Evolutionary conservation across 139 green algal genomes (phyloP).

Genomic region (Trebouxia sp.): DNA sequence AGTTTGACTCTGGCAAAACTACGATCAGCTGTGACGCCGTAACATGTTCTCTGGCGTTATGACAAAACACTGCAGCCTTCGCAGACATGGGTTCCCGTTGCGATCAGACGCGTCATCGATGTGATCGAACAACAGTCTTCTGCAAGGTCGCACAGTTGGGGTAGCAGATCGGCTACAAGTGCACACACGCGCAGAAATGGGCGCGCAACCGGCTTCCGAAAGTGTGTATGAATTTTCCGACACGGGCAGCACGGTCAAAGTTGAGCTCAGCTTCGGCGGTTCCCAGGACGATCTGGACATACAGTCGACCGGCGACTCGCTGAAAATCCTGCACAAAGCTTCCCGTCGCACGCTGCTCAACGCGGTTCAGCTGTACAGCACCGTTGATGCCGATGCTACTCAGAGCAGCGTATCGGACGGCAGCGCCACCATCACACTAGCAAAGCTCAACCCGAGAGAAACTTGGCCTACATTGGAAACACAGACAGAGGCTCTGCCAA

Average conservation of each 20-base stretch:
- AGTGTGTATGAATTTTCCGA: not conserved
- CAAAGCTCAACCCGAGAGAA: not conserved
- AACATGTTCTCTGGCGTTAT: too few species aligned
- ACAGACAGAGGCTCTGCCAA: not conserved
- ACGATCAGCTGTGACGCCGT: too few species aligned
- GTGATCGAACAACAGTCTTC: too few species aligned
- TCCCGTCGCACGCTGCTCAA: not conserved
- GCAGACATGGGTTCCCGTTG: too few species aligned
- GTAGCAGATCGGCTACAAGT: too few species aligned
- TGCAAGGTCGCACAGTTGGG: too few species aligned
- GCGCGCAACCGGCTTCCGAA: not conserved
- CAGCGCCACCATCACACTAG: slow-evolving; percentile 8
- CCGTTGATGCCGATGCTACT: not conserved
- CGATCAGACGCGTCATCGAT: too few species aligned
- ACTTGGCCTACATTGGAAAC: slow-evolving; percentile 1
- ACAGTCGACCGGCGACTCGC: not conserved
- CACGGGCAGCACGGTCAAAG: not conserved
- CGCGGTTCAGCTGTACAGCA: not conserved
- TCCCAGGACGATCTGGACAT: not conserved
- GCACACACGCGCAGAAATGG: too few species aligned
- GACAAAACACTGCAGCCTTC: too few species aligned
- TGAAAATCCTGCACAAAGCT: not conserved
- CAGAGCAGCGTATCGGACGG: not conserved
- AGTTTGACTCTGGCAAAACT: too few species aligned
- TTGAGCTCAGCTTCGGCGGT: not conserved